Conservation (phyloP, 495 filamentous ascomycete genomes). For the Clohesyomyces aquaticus region DNA sequence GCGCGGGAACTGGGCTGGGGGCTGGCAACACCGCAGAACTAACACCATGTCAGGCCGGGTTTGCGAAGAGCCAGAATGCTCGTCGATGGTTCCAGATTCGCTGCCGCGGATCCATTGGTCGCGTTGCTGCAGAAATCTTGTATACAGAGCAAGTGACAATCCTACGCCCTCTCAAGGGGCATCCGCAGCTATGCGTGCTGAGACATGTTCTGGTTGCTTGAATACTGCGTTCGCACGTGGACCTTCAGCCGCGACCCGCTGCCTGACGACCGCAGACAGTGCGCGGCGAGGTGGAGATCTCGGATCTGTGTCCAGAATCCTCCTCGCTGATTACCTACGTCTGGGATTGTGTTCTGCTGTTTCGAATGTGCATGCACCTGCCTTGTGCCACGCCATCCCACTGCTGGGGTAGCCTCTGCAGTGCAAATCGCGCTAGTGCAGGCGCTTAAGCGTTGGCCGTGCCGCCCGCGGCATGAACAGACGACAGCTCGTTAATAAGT, state of each 20-base stretch:
- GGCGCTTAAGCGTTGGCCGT: background rate
- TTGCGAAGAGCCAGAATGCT: constrained; percentile 36
- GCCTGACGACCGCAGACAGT: too few relatives aligned
- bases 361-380: background rate
- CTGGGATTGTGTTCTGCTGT: background rate
- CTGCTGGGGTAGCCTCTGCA: background rate
- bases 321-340: too few relatives aligned
- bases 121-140: too few relatives aligned
- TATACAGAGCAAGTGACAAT: background rate
- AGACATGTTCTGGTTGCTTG: background rate
- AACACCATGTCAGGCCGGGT: constrained; percentile 29
- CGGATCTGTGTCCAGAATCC: background rate
- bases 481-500: too few relatives aligned
- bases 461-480: background rate
- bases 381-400: background rate
- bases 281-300: background rate
- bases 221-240: background rate
- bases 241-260: too few relatives aligned
- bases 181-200: background rate
- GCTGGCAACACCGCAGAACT: constrained; percentile 40
- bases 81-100: too few relatives aligned
- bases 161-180: background rate
- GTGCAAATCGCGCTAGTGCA: background rate
- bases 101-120: too few relatives aligned
- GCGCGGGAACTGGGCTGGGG: constrained; percentile 34